Base-by-base conservation (phyloP, 257 asterid genomes). In the Ajuga chamaepitys region DNA sequence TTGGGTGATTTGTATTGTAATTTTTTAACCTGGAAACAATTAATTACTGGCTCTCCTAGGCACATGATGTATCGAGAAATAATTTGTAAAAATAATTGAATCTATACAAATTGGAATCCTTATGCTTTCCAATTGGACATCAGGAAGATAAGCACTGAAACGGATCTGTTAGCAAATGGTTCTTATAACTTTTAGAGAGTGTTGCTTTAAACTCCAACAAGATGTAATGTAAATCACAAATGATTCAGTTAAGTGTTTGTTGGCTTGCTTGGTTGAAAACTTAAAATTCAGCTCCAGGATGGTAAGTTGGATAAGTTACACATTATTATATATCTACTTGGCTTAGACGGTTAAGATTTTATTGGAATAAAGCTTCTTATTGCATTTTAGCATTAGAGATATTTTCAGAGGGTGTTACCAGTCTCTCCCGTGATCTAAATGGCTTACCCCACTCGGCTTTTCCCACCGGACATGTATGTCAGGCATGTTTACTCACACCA, bases 1-100 rank as follows among this genome's bases (percentile, higher is more conserved):
- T 66, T 62, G 62, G 22, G 22, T 22, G 65, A 58, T 53, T 55
- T 34, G 2, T 16, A 35, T 41, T 63, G 21, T 68, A 21, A 63
- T 28, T 14, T 10, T 64, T 52, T 14, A 12, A 24, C 34, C 52
- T 46, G 51, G 40, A 2, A 18, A 58, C 56, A 51, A 14, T 32
- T 41, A 55, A 52, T 32, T 42, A 45, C 24, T 44, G 17, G 7
- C 18, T n/a, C 42, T 54, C 50, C 52, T 35, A 25, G 60, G 22
- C 12, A 30, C 17, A 10, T 45, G 61, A 61, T 61, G 41, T 44
- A 14, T 35, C 11, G 7, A 10, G 34, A 21, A 46, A 55, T 25
- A 17, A 26, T 37, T 17, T 52, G 6, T 52, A 20, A 58, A 17
- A 21, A 52, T 20, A 53, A 56, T 56, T 41, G 37, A 18, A 2